Conservation (phyloP, 179 eudicot species). For the Camellia oleifera region DNA sequence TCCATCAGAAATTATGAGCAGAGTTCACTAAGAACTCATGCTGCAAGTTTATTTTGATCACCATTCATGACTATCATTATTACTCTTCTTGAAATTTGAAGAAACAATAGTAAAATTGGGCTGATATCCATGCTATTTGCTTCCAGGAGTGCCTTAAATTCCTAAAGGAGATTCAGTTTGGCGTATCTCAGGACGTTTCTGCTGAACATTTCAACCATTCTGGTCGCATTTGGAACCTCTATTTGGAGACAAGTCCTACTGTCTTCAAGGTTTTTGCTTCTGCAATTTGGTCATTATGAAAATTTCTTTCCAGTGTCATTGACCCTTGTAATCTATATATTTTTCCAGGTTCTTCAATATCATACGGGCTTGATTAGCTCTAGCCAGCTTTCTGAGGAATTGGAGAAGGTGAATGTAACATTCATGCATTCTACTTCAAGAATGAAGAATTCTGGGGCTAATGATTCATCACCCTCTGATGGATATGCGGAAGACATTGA, state of each 20-base stretch:
- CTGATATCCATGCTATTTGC: slow-evolving; percentile 18
- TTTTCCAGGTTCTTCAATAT: slow-evolving; percentile 75
- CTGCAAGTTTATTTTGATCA: no score
- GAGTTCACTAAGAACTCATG: neutral
- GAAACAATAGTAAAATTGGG: neutral
- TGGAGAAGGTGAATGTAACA: slow-evolving; percentile 47
- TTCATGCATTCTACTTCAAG: slow-evolving; percentile 40
- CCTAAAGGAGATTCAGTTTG: slow-evolving; percentile 57
- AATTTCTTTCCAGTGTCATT: neutral
- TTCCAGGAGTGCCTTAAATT: slow-evolving; percentile 79
- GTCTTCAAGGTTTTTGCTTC: slow-evolving; percentile 63
- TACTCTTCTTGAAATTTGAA: slow-evolving; percentile 1
- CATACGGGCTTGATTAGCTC: slow-evolving; percentile 44
- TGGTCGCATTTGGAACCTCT: slow-evolving; percentile 38
- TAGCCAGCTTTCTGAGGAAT: slow-evolving; percentile 57
- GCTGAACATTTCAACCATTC: slow-evolving; percentile 49
- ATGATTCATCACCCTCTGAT: slow-evolving; percentile 48
- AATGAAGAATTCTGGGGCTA: slow-evolving; percentile 50
- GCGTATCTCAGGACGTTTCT: slow-evolving; percentile 43
- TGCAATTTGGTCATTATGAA: neutral
- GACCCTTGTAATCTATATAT: neutral
- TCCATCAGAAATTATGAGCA: neutral
- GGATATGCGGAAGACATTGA: slow-evolving; percentile 72
- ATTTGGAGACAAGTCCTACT: slow-evolving; percentile 45
- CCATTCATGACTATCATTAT: neutral